phyloP scores from a whole-genome alignment of 441 rosid genomes.

The Populus trichocarpa region DNA sequence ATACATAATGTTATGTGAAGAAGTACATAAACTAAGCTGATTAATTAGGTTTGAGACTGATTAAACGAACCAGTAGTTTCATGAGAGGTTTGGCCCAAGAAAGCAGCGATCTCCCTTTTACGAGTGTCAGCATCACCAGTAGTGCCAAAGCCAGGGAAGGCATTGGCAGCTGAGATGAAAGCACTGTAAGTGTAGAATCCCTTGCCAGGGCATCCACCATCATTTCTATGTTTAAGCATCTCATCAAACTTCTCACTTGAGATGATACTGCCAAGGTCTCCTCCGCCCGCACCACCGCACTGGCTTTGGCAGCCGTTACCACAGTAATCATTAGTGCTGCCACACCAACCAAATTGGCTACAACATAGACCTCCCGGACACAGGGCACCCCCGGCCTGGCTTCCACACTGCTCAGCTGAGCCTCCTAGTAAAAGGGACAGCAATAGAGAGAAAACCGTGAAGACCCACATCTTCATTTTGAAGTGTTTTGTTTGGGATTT shows the following conservation, averaged over 20 bases:
- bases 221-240: conserved; percentile 53
- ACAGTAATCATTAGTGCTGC: conserved; percentile 31
- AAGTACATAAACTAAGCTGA: neutral
- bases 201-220: conserved; percentile 38
- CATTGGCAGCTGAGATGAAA: conserved; percentile 44
- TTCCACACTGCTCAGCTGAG: conserved; percentile 53
- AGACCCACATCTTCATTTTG: neutral
- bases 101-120: conserved; percentile 58
- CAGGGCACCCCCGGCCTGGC: conserved; percentile 46
- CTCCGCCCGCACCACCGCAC: conserved; percentile 22
- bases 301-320: conserved; percentile 51
- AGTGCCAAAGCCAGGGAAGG: conserved; percentile 44
- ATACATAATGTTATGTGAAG: too few species aligned
- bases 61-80: conserved; percentile 43
- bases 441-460: neutral
- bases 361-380: conserved; percentile 53
- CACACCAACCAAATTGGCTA: conserved; percentile 56
- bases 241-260: conserved; percentile 30
- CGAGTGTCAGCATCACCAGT: conserved; percentile 39
- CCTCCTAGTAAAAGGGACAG: conserved; percentile 10
- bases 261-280: conserved; percentile 28
- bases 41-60: neutral
- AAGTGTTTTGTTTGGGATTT: too few species aligned
- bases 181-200: conserved; percentile 58
- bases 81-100: conserved; percentile 65